phyloP scores from a whole-genome alignment of 768 basidiomycete species.

The Lepiota brunneoincarnata region DNA sequence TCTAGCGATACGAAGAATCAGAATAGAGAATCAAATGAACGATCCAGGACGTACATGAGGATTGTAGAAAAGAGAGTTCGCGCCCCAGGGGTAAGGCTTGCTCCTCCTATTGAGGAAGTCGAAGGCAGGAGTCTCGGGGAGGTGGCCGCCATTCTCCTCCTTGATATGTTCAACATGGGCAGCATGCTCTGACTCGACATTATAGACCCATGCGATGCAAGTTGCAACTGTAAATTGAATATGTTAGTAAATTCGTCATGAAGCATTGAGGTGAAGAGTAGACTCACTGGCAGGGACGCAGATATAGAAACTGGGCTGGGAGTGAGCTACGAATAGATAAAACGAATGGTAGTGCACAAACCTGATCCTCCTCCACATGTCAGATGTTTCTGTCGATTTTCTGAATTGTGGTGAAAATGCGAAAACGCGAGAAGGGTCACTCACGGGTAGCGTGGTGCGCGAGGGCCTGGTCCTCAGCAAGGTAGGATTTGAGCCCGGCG shows the following conservation, averaged over 20 bases:
- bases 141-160: slow-evolving; percentile 67
- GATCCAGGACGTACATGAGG: slow-evolving; percentile 47
- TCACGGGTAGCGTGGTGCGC: slow-evolving; percentile 66
- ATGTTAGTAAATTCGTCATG: not conserved
- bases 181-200: slow-evolving; percentile 59
- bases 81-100: slow-evolving; percentile 87
- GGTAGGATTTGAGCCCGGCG: slow-evolving; percentile 37
- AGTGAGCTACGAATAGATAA: slow-evolving; percentile 11
- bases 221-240: slow-evolving; percentile 41
- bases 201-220: slow-evolving; percentile 54
- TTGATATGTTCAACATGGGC: slow-evolving; percentile 70
- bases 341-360: slow-evolving; percentile 26
- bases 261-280: not conserved
- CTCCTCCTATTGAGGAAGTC: slow-evolving; percentile 73
- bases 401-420: slow-evolving; percentile 13
- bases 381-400: slow-evolving; percentile 55
- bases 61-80: slow-evolving; percentile 83
- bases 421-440: slow-evolving; percentile 9
- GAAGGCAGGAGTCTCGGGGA: slow-evolving; percentile 70
- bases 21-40: not conserved
- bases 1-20: slow-evolving; percentile 30
- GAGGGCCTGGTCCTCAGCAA: slow-evolving; percentile 53
- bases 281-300: slow-evolving; percentile 73
- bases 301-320: slow-evolving; percentile 59
- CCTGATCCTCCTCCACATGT: slow-evolving; percentile 90